These are phyloP conservation scores for Cubamyces lactineus DNA, from an alignment of 768 basidiomycete species.

Conservation along the genomic window DNA sequence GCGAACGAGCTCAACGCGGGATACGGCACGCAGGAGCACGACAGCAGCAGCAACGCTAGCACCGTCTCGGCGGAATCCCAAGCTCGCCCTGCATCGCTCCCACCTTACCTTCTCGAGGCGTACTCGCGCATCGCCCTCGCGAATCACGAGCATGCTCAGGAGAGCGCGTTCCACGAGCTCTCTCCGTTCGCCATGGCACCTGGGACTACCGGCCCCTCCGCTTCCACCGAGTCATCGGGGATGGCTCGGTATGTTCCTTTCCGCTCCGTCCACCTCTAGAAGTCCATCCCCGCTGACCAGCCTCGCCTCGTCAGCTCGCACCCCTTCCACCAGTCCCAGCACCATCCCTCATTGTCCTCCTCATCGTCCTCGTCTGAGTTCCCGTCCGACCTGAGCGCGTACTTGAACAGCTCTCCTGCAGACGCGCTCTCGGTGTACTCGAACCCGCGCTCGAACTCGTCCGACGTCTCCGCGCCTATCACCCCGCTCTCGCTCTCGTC, in stretches of 20 bases:
- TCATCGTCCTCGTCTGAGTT: background rate
- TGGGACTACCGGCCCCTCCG: background rate
- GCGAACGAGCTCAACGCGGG: background rate
- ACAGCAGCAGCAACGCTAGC: background rate
- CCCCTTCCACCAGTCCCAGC: background rate
- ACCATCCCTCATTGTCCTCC: background rate
- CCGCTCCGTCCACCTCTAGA: background rate
- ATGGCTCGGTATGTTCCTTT: constrained; percentile 15
- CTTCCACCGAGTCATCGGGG: constrained; percentile 7
- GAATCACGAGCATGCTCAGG: background rate
- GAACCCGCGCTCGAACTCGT: constrained; percentile 24
- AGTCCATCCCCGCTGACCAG: background rate
- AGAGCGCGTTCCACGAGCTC: background rate
- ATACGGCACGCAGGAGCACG: background rate
- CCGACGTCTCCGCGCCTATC: constrained; percentile 23
- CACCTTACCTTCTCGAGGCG: constrained; percentile 24
- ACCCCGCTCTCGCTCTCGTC: constrained; percentile 23
- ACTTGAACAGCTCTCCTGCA: constrained; percentile 10
- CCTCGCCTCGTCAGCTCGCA: background rate
- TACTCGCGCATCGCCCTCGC: constrained; percentile 19
- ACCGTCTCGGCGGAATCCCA: background rate
- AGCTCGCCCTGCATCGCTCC: constrained; percentile 21
- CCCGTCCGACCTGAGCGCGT: background rate
- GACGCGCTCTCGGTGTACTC: constrained; percentile 16
- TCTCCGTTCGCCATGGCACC: constrained; percentile 5